phyloP scores from a whole-genome alignment of 352 stramenopile species.

The Phytophthora tubulina region DNA sequence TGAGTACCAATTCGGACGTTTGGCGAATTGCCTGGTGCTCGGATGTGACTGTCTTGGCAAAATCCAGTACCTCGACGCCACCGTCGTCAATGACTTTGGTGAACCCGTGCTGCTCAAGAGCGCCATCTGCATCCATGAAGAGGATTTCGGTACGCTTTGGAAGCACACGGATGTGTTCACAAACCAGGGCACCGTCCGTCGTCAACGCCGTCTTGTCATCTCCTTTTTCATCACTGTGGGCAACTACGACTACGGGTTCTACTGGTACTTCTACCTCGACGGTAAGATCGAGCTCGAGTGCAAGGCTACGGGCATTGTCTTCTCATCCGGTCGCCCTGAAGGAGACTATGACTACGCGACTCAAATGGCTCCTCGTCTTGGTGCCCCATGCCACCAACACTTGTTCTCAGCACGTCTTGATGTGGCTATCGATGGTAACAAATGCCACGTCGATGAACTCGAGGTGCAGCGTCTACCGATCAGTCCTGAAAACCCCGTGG shows the following conservation, averaged over 20 bases:
- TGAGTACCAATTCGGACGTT: slow-evolving; percentile 77
- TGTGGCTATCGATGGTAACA: slow-evolving; percentile 73
- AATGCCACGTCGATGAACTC: slow-evolving; percentile 57
- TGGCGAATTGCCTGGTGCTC: slow-evolving; percentile 75
- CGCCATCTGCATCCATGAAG: slow-evolving; percentile 87
- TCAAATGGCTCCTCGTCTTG: slow-evolving; percentile 66
- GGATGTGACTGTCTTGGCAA: slow-evolving; percentile 86
- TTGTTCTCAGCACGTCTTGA: slow-evolving; percentile 82
- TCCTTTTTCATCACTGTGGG: slow-evolving; percentile 86
- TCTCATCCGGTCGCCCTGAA: slow-evolving; percentile 67
- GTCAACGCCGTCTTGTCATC: slow-evolving; percentile 77
- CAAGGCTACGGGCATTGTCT: slow-evolving; percentile 80
- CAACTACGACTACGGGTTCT: slow-evolving; percentile 88
- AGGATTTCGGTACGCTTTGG: slow-evolving; percentile 81
- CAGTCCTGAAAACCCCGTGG: slow-evolving; percentile 58
- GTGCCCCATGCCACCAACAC: slow-evolving; percentile 78
- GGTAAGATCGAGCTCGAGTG: slow-evolving; percentile 84
- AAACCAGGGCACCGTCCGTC: slow-evolving; percentile 46
- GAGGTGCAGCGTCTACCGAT: slow-evolving; percentile 61
- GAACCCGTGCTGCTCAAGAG: slow-evolving; percentile 69
- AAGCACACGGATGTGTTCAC: slow-evolving; percentile 67
- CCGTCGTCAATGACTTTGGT: slow-evolving; percentile 61
- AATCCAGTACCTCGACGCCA: slow-evolving; percentile 89
- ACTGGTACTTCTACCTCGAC: slow-evolving; percentile 80
- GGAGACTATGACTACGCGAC: slow-evolving; percentile 58